These are phyloP conservation scores for Kernera saxatilis DNA, from an alignment of 345 rosid genomes.

Conservation along the genomic window DNA sequence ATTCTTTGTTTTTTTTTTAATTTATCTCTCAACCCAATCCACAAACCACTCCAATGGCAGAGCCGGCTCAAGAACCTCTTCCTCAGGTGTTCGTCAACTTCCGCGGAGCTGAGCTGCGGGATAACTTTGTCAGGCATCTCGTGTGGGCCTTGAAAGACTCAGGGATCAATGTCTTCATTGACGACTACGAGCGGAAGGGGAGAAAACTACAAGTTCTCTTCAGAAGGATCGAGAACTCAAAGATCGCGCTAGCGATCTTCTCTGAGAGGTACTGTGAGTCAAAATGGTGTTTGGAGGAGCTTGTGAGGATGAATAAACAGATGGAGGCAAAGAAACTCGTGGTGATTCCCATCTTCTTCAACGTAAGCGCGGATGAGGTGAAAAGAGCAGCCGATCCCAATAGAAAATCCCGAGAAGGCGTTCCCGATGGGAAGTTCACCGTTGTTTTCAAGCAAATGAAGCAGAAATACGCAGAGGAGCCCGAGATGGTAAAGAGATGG, in stretches of 20 bases:
- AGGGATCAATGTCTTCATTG: background rate
- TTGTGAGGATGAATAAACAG: background rate
- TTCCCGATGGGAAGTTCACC: no score
- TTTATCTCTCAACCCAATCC: no score
- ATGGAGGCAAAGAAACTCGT: background rate
- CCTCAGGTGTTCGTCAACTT: background rate
- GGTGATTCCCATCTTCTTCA: background rate
- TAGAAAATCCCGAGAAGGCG: no score
- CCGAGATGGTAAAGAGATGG: background rate
- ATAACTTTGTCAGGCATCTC: background rate
- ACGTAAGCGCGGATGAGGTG: no score
- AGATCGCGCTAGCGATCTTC: background rate
- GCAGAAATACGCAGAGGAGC: background rate
- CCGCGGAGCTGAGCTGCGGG: background rate
- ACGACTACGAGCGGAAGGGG: background rate
- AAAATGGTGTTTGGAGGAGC: background rate
- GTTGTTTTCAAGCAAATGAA: background rate
- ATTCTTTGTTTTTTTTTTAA: background rate
- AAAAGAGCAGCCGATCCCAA: background rate
- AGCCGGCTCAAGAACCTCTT: background rate
- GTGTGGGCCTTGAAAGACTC: background rate
- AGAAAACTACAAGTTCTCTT: background rate
- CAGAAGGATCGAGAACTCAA: background rate
- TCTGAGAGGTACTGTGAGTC: background rate
- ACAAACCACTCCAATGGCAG: background rate